These are phyloP conservation scores for Neurospora intermedia DNA, from an alignment of 495 filamentous ascomycete genomes.

Conservation along the genomic window DNA sequence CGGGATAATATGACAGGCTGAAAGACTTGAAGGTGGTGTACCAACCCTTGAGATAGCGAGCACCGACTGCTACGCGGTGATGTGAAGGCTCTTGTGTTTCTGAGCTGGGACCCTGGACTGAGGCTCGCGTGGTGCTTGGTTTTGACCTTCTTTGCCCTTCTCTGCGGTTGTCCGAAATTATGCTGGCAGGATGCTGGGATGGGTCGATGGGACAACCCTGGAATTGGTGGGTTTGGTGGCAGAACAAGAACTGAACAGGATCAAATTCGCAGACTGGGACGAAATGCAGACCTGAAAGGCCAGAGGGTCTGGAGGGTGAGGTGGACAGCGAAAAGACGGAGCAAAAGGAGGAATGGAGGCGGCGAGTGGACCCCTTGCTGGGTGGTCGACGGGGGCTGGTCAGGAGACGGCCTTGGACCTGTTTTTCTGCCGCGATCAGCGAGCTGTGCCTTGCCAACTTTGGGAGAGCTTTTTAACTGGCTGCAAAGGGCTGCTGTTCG, in stretches of 20 bases:
- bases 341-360: neutral
- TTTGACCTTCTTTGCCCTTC: neutral
- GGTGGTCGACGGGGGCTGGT: conserved; percentile 9
- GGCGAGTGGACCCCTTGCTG: conserved; percentile 2
- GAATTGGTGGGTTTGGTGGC: neutral
- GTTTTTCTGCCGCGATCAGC: conserved; percentile 26
- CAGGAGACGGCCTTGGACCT: conserved; percentile 14
- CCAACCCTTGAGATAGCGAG: neutral
- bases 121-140: neutral
- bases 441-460: conserved; percentile 17
- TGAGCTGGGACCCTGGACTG: neutral
- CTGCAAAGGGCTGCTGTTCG: conserved; percentile 7
- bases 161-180: neutral
- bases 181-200: neutral
- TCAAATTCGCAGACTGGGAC: conserved; percentile 2
- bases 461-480: conserved; percentile 6
- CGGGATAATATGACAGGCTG: neutral
- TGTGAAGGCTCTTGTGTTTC: neutral
- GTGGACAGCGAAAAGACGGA: neutral
- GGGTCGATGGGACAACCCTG: neutral
- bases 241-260: neutral
- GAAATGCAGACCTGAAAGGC: neutral
- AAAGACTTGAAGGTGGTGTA: neutral
- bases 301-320: neutral
- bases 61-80: neutral